phyloP scores from a whole-genome alignment of 2,329 filamentous ascomycete genomes.

The Pyrenophora tritici-repentis region DNA sequence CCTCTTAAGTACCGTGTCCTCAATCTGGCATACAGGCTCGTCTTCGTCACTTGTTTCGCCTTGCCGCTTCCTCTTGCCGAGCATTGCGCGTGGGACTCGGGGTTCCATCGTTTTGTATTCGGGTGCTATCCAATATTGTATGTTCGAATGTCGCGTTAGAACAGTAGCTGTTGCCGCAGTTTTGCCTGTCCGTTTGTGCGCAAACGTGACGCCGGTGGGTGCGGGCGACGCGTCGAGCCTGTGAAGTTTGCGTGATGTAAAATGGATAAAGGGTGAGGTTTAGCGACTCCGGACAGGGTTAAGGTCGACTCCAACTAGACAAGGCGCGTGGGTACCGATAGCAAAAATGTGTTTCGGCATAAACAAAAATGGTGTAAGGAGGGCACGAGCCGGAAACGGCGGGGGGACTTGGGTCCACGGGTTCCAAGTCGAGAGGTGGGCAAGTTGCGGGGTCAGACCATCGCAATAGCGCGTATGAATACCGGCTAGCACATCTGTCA shows the following conservation, averaged over 20 bases:
- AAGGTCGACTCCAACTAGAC: background rate
- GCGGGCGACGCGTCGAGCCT: conserved; percentile 1
- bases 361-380: background rate
- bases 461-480: conserved; percentile 7
- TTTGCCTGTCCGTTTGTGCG: background rate
- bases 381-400: conserved; percentile 1
- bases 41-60: background rate
- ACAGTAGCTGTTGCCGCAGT: background rate
- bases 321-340: no score
- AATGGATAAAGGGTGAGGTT: background rate
- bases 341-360: background rate
- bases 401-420: conserved; percentile 3
- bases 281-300: background rate
- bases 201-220: background rate
- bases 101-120: conserved; percentile 6
- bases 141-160: background rate
- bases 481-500: background rate
- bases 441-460: conserved; percentile 20
- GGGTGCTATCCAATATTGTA: background rate
- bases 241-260: background rate
- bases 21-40: background rate
- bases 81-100: background rate
- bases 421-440: conserved; percentile 1
- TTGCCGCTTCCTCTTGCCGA: conserved; percentile 11
- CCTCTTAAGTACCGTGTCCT: conserved; percentile 7